phyloP scores from a whole-genome alignment of 164 flowering plant species.

The Stephania japonica region DNA sequence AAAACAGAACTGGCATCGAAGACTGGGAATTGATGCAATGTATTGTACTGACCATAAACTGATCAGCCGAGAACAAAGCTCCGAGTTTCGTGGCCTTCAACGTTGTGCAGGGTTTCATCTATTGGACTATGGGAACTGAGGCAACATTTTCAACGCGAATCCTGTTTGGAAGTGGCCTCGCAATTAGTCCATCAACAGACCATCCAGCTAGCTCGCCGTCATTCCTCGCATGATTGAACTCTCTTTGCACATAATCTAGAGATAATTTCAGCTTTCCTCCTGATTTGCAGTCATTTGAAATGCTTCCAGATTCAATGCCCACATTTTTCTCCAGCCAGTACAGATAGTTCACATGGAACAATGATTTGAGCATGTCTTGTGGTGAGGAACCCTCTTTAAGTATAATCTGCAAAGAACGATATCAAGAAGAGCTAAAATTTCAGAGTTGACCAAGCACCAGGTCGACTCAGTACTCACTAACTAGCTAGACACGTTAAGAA shows the following conservation, averaged over 20 bases:
- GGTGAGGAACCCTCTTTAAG: slow-evolving; percentile 65
- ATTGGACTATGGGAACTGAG: not conserved
- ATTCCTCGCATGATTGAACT: slow-evolving; percentile 65
- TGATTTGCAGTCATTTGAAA: slow-evolving; percentile 50
- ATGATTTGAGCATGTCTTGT: slow-evolving; percentile 82
- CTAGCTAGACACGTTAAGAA: not conserved
- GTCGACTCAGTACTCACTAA: too few relatives aligned
- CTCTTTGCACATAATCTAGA: slow-evolving; percentile 72
- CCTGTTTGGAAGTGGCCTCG: slow-evolving; percentile 74
- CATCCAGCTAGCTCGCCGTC: slow-evolving; percentile 75
- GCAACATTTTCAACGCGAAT: slow-evolving; percentile 26
- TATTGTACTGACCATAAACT: not conserved
- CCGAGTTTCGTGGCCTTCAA: not conserved
- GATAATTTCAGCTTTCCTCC: slow-evolving; percentile 83
- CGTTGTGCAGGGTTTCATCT: not conserved
- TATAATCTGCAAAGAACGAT: slow-evolving; percentile 47
- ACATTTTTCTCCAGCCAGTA: slow-evolving; percentile 92
- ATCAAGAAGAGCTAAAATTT: not conserved
- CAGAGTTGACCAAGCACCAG: not conserved
- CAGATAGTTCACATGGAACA: slow-evolving; percentile 86
- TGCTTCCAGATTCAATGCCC: slow-evolving; percentile 48
- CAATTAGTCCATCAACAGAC: slow-evolving; percentile 80
- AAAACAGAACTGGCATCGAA: not conserved
- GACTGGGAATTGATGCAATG: not conserved
- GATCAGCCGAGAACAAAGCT: not conserved